These are phyloP conservation scores for Fusarium multiceps DNA, from an alignment of 2,329 filamentous ascomycete species.

Conservation along the genomic window DNA sequence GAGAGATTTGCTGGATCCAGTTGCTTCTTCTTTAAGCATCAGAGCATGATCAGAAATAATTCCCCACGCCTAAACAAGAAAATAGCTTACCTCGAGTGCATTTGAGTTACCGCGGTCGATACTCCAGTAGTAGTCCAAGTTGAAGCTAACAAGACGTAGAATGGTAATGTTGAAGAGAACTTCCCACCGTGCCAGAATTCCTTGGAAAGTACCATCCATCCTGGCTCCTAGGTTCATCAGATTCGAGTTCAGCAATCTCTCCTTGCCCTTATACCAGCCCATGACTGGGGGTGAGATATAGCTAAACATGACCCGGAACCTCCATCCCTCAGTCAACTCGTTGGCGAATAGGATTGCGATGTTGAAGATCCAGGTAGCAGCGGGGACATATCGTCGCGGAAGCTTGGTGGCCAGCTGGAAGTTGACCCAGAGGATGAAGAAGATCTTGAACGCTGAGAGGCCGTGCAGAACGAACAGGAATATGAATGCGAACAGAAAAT, in stretches of 20 bases:
- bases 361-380: slow-evolving; percentile 90
- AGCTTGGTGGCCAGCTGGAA: slow-evolving; percentile 80
- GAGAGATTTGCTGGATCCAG: slow-evolving; percentile 87
- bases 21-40: slow-evolving; percentile 94
- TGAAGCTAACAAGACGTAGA: slow-evolving; percentile 93
- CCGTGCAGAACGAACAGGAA: slow-evolving; percentile 87
- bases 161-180: slow-evolving; percentile 98
- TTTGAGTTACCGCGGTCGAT: slow-evolving; percentile 71
- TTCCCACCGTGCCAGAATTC: slow-evolving; percentile 91
- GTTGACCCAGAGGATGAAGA: slow-evolving; percentile 83
- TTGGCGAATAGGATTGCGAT: slow-evolving; percentile 88
- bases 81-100: slow-evolving; percentile 79
- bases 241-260: slow-evolving; percentile 50
- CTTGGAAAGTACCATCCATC: slow-evolving; percentile 79
- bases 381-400: slow-evolving; percentile 76
- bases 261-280: slow-evolving; percentile 44
- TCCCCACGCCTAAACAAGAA: slow-evolving; percentile 3
- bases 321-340: slow-evolving; percentile 84
- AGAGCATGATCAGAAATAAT: slow-evolving; percentile 54
- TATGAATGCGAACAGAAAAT: slow-evolving; percentile 81
- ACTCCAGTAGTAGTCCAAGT: slow-evolving; percentile 97
- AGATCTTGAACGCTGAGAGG: slow-evolving; percentile 83
- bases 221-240: slow-evolving; percentile 73
- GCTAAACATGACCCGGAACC: slow-evolving; percentile 70
- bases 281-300: slow-evolving; percentile 56